Evolutionary conservation across 768 basidiomycete genomes (phyloP).

Genomic region (Krasilnikovozyma curviuscula): DNA sequence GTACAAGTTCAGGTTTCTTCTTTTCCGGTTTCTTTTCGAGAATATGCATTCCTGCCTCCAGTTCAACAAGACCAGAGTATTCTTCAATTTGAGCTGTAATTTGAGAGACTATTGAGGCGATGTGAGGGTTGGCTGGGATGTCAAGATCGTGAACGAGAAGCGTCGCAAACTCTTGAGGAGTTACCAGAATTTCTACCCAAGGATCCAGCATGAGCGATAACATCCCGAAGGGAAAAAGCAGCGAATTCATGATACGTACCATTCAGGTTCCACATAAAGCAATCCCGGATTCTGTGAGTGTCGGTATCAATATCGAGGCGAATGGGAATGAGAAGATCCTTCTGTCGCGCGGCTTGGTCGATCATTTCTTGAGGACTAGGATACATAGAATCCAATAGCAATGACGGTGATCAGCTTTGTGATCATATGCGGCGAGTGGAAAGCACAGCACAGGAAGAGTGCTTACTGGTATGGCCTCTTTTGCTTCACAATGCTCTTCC

Average conservation of each 20-base stretch:
- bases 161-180: conserved; percentile 63
- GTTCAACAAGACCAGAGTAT: conserved; percentile 55
- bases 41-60: conserved; percentile 33
- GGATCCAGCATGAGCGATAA: background rate
- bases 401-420: background rate
- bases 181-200: conserved; percentile 45
- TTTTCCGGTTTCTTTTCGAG: too few species aligned
- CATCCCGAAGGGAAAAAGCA: background rate
- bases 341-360: conserved; percentile 39
- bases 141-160: conserved; percentile 80
- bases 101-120: conserved; percentile 58
- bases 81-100: conserved; percentile 86
- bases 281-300: conserved; percentile 75
- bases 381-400: conserved; percentile 2
- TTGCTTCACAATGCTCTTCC: conserved; percentile 40
- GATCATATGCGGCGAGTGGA: background rate
- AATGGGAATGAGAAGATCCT: conserved; percentile 58
- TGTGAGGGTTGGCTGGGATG: conserved; percentile 46
- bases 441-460: background rate
- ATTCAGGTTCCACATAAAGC: conserved; percentile 87
- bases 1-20: background rate
- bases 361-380: conserved; percentile 41
- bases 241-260: too few species aligned
- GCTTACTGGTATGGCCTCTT: conserved; percentile 58
- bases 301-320: conserved; percentile 90